phyloP scores from a whole-genome alignment of 2,329 filamentous ascomycete species.

The Trichoderma afroharzianum region DNA sequence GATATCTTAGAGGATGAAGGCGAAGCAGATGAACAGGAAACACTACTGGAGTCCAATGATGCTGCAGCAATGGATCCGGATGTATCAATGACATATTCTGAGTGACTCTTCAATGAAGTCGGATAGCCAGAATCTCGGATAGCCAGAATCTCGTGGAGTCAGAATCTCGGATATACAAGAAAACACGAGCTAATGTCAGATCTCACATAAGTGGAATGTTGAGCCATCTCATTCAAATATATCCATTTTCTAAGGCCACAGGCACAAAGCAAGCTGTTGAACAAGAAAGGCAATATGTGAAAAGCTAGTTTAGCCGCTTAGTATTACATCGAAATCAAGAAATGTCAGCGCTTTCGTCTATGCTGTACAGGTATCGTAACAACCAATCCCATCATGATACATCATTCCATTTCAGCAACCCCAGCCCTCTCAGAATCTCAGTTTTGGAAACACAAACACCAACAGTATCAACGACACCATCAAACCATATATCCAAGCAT shows the following conservation, averaged over 20 bases:
- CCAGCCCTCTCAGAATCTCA: slow-evolving; percentile 61
- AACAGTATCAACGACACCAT: slow-evolving; percentile 75
- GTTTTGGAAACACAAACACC: slow-evolving; percentile 82
- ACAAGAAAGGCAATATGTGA: background rate
- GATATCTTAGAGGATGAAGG: background rate
- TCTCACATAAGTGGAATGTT: background rate
- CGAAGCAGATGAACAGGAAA: background rate
- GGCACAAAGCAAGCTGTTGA: too few relatives aligned
- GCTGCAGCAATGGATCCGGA: background rate
- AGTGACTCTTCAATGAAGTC: background rate
- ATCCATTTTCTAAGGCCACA: background rate
- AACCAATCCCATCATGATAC: background rate
- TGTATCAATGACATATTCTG: background rate
- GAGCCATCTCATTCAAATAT: background rate
- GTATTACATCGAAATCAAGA: slow-evolving; percentile 3
- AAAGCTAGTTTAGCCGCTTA: background rate
- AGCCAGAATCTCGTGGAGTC: too few relatives aligned
- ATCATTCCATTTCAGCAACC: background rate
- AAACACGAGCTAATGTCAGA: background rate
- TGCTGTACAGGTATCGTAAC: slow-evolving; percentile 2
- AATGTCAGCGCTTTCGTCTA: slow-evolving; percentile 6
- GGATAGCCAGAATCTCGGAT: background rate
- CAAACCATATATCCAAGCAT: slow-evolving; percentile 76
- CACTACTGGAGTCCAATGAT: background rate
- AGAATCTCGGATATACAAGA: background rate